Base-by-base conservation (phyloP, 805 yeast species). In the Candida mattraensis region DNA sequence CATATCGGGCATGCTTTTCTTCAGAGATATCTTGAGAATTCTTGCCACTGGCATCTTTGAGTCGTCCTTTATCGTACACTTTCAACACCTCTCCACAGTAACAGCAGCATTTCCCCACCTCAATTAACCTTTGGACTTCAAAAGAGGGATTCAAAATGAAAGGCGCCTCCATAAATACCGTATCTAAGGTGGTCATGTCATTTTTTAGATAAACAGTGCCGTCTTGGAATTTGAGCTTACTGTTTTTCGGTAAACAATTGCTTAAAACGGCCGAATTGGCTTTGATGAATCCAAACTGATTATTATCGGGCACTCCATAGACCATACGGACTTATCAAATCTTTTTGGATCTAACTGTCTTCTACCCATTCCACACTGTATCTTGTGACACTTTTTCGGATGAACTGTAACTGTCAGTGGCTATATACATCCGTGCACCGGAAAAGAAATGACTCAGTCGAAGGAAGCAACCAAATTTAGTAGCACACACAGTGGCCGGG, bases 31-130 rank as follows among this genome's bases (percentile, higher is more conserved):
- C 39, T 4, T 42, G 20, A 8, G 24, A 23, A 8, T 37, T 43
- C 20, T 43, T 44, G 8, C 40, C 29, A 8, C 20, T 30, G 7
- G 33, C 17, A 19, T 48, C 50, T 24, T 48, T 53, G 39, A 56
- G 44, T 7, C 56, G 32, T 4, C 64, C 63, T 24, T 46, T 44
- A 39, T 60, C 61, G 26, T 56, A 54, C 5, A 51, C 50, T 37
- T 59, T 59, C 28, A 60, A 35, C 5, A 57, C 61, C 9, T 49
- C 54, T 3, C 64, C 64, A 37, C 64, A 60, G 23, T 42, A 48
- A 23, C 57, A 48, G 33, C 64, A 60, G 22, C 60, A 53, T 39
- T 56, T 59, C 1, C 64, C 64, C 3, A 49, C 38, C 17, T 48
- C 48, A 3, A 57, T 53, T 24, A 60, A 40, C 25, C 47, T 50